Conservation (phyloP, 2,329 filamentous ascomycete genomes). For the Fusarium coffeatum region DNA sequence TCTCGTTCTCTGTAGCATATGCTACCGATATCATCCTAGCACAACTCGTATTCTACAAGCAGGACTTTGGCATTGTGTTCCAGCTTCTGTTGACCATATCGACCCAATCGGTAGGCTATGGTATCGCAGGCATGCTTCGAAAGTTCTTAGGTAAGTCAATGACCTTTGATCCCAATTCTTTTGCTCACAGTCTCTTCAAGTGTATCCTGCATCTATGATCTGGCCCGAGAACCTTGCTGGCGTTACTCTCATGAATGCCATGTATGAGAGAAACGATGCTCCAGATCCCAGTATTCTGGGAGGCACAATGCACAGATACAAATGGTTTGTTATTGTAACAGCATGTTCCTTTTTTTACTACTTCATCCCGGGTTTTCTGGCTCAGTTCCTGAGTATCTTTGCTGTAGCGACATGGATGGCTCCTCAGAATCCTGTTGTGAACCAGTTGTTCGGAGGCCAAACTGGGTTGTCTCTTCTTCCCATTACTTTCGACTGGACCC, state of each 20-base stretch:
- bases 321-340: slow-evolving; percentile 71
- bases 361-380: slow-evolving; percentile 76
- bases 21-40: slow-evolving; percentile 80
- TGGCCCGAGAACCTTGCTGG: slow-evolving; percentile 77
- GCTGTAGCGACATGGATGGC: slow-evolving; percentile 79
- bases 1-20: slow-evolving; percentile 76
- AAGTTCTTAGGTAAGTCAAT: slow-evolving; percentile 67
- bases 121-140: slow-evolving; percentile 75
- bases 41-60: slow-evolving; percentile 77
- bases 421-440: slow-evolving; percentile 74
- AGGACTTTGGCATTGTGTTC: slow-evolving; percentile 74
- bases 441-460: slow-evolving; percentile 77
- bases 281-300: slow-evolving; percentile 67
- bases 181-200: slow-evolving; percentile 48
- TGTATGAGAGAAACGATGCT: slow-evolving; percentile 71
- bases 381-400: slow-evolving; percentile 76
- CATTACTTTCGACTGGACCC: slow-evolving; percentile 82
- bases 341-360: slow-evolving; percentile 71
- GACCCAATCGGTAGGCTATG: slow-evolving; percentile 76
- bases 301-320: slow-evolving; percentile 73
- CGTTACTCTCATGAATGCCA: slow-evolving; percentile 75
- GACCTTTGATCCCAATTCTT: too few relatives aligned
- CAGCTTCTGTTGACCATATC: slow-evolving; percentile 75
- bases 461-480: slow-evolving; percentile 76
- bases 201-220: slow-evolving; percentile 77